Percentiles rank a stretch among this genome's conserved stretches.
These are phyloP conservation scores for Stevia rebaudiana DNA, from an alignment of 140 eudicot species.

Conservation along the genomic window DNA sequence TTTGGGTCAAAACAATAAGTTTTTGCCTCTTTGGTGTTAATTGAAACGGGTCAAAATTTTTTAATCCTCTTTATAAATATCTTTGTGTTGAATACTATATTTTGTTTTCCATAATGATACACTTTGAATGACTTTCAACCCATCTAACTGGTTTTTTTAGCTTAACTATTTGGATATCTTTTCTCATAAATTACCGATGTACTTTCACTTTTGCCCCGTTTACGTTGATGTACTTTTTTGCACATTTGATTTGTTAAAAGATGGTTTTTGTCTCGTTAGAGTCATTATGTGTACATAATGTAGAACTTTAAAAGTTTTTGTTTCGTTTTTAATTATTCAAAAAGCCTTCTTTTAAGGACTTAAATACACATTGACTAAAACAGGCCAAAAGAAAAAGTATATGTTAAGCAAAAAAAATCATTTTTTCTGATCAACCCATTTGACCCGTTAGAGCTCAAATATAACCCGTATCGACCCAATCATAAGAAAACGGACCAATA, in stretches of 20 bases:
- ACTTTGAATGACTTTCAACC: neutral
- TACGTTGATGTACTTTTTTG: neutral
- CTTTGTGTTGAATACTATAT: neutral
- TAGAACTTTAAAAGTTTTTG: neutral
- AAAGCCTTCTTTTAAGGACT: too few species aligned
- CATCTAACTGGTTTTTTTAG: neutral
- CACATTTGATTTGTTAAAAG: neutral
- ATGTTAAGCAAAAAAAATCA: too few species aligned
- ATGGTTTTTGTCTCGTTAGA: neutral
- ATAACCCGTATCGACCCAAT: neutral
- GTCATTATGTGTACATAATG: neutral
- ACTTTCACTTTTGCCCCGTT: neutral
- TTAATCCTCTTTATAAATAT: too few species aligned
- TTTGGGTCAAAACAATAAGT: too few species aligned
- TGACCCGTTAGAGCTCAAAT: neutral
- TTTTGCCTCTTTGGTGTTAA: neutral
- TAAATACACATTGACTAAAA: too few species aligned
- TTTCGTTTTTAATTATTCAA: too few species aligned
- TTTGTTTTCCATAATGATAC: neutral
- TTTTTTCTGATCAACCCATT: too few species aligned
- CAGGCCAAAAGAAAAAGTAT: too few species aligned
- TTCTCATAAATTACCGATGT: neutral
- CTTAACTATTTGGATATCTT: too few species aligned
- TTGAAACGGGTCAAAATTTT: neutral
- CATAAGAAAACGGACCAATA: neutral